Conservation (phyloP, 23 red algal genomes). For the Gracilariopsis chorda region DNA sequence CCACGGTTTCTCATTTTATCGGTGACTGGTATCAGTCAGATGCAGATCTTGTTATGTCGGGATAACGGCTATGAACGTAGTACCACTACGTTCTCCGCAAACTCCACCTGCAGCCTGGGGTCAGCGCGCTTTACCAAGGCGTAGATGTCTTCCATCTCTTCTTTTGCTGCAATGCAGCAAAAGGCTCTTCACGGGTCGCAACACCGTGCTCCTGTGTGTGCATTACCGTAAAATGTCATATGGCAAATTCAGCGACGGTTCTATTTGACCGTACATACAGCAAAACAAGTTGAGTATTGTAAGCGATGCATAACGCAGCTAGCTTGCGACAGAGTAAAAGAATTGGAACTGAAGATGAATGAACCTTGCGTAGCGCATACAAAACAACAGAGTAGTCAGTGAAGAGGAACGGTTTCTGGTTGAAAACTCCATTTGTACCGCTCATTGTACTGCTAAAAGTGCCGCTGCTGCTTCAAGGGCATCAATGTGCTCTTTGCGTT, state of each 20-base stretch:
- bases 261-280: not conserved
- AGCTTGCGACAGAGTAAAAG: not conserved
- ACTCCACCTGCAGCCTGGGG: too few relatives aligned
- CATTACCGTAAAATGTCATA: too few relatives aligned
- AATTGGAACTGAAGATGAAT: not conserved
- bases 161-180: too few relatives aligned
- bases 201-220: too few relatives aligned
- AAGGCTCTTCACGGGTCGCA: too few relatives aligned
- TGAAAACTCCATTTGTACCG: not conserved
- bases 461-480: not conserved
- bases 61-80: too few relatives aligned
- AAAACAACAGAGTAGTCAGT: not conserved
- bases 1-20: too few relatives aligned
- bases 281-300: not conserved
- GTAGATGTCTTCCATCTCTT: too few relatives aligned
- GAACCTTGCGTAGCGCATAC: not conserved
- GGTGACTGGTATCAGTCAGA: too few relatives aligned
- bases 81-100: too few relatives aligned
- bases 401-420: not conserved
- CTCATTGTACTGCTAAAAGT: not conserved
- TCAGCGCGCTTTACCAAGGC: too few relatives aligned
- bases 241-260: not conserved
- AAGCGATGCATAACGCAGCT: not conserved
- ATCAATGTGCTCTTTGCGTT: not conserved
- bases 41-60: too few relatives aligned